Conservation (phyloP, 2,329 filamentous ascomycete genomes). For the Scorias spongiosa region DNA sequence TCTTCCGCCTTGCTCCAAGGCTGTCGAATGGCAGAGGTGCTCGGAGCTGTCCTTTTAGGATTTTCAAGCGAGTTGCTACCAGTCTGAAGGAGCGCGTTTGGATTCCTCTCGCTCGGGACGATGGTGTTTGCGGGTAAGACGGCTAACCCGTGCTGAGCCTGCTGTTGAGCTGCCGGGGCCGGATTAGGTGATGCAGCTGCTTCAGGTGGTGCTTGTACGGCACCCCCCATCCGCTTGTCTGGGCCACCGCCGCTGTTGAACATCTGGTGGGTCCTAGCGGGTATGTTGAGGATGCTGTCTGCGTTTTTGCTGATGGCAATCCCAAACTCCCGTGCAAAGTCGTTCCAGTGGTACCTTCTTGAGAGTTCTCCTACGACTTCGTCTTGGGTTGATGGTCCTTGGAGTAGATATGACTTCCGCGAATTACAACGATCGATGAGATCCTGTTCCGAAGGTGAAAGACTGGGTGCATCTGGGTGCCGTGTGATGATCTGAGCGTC, state of each 20-base stretch:
- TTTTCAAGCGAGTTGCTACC: neutral
- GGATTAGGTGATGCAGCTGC: neutral
- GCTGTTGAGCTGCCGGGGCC: constrained; percentile 3
- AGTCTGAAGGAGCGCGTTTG: neutral
- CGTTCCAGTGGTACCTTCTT: constrained; percentile 48
- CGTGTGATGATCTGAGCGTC: constrained; percentile 38
- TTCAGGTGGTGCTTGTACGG: neutral
- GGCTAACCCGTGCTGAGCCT: neutral
- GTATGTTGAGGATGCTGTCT: constrained; percentile 26
- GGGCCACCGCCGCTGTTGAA: neutral
- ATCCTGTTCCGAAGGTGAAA: constrained; percentile 44
- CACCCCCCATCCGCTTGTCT: neutral
- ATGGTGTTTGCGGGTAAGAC: neutral
- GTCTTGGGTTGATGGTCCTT: constrained; percentile 22
- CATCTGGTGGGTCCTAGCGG: constrained; percentile 11
- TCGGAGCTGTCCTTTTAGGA: neutral
- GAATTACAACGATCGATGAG: constrained; percentile 41
- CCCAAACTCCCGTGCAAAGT: constrained; percentile 45
- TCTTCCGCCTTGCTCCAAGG: constrained; percentile 86
- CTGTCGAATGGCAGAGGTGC: constrained; percentile 32
- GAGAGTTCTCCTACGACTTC: constrained; percentile 36
- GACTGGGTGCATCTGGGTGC: constrained; percentile 36
- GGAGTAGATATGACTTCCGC: constrained; percentile 41
- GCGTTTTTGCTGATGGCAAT: constrained; percentile 44
- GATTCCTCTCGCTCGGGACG: neutral